Conservation (phyloP, 345 rosid genomes). For the Iberis pinnata region DNA sequence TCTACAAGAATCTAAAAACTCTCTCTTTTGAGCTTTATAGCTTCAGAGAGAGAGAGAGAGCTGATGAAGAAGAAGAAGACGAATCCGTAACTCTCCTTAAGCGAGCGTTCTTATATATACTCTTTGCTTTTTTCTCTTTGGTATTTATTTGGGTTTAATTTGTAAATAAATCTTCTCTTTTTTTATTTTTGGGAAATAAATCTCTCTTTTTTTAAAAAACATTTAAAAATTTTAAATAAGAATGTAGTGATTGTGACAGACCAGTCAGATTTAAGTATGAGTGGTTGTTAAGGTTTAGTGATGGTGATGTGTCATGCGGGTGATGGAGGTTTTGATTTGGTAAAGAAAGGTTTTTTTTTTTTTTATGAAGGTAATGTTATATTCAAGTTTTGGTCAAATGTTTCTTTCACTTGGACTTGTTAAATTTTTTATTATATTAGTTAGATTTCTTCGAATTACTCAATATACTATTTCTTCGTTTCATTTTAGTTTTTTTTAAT, state of each 20-base stretch:
- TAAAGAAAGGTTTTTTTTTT: too few relatives aligned
- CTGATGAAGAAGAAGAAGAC: conserved; percentile 13
- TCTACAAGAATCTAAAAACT: conserved; percentile 4
- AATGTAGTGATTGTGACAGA: conserved; percentile 19
- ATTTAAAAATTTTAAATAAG: not conserved
- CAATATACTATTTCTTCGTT: too few relatives aligned
- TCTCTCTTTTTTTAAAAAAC: too few relatives aligned
- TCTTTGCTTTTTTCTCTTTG: conserved; percentile 18
- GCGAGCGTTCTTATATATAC: conserved; percentile 17
- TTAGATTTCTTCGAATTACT: too few relatives aligned
- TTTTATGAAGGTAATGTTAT: too few relatives aligned
- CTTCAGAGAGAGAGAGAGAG: conserved; percentile 3
- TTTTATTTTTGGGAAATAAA: too few relatives aligned
- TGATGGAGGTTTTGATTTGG: conserved; percentile 23
- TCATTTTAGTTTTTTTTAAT: too few relatives aligned
- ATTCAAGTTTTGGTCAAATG: conserved; percentile 26
- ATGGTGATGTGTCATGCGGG: conserved; percentile 26
- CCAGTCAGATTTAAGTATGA: conserved; percentile 27
- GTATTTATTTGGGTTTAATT: conserved; percentile 28
- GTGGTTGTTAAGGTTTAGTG: conserved; percentile 17
- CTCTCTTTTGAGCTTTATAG: conserved; percentile 12
- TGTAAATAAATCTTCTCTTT: conserved; percentile 5
- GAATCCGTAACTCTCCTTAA: conserved; percentile 26
- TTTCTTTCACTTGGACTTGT: conserved; percentile 27
- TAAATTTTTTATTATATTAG: too few relatives aligned